These are phyloP conservation scores for Podila verticillata DNA, from an alignment of 192 early-diverging fungal species.

Conservation along the genomic window DNA sequence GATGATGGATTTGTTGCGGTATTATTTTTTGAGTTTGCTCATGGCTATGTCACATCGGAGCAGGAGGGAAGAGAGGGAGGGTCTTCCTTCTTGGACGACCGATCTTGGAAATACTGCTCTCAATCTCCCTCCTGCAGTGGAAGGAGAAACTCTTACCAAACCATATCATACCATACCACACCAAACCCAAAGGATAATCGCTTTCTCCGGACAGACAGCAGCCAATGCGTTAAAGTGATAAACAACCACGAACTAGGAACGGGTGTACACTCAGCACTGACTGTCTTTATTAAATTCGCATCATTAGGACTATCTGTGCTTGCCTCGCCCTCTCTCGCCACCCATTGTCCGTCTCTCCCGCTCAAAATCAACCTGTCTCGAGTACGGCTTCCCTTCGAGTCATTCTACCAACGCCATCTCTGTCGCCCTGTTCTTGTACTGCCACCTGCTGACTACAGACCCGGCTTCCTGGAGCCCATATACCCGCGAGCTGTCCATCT, in stretches of 20 bases:
- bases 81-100: no score
- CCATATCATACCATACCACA: not conserved
- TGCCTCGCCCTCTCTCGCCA: conserved; percentile 85
- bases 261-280: not conserved
- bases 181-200: conserved; percentile 2
- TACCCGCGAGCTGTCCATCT: conserved; percentile 49
- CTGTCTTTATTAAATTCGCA: not conserved
- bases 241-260: not conserved
- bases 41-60: no score
- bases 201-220: conserved; percentile 2
- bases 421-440: conserved; percentile 70
- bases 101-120: no score
- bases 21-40: not conserved
- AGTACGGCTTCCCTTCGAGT: conserved; percentile 94
- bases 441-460: conserved; percentile 53
- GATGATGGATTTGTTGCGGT: not conserved
- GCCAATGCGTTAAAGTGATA: not conserved
- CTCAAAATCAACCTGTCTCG: conserved; percentile 72
- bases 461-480: conserved; percentile 50
- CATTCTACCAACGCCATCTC: conserved; percentile 87
- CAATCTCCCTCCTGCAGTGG: no score
- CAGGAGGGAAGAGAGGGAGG: no score
- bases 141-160: not conserved
- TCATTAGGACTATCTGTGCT: conserved; percentile 81
- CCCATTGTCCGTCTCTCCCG: conserved; percentile 78